Evolutionary conservation across 805 yeast genomes (phyloP).

Genomic region (Monosporozyma aquatica): DNA sequence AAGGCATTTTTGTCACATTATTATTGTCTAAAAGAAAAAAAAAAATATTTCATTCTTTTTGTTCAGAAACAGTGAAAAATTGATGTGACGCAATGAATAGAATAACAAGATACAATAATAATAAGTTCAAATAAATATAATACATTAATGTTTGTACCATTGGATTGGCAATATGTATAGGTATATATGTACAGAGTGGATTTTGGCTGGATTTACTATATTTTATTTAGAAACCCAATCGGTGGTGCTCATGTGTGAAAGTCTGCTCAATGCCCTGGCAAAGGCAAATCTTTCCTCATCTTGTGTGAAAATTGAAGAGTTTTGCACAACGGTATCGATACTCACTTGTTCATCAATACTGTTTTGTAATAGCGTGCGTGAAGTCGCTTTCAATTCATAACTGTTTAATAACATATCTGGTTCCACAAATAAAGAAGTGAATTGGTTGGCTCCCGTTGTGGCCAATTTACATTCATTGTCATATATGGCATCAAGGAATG

Average conservation of each 20-base stretch:
- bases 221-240: slow-evolving; percentile 60
- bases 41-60: too few relatives aligned
- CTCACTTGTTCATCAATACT: background rate
- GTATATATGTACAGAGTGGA: too few relatives aligned
- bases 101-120: background rate
- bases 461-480: slow-evolving; percentile 84
- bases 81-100: background rate
- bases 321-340: slow-evolving; percentile 26
- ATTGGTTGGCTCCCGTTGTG: slow-evolving; percentile 81
- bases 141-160: too few relatives aligned
- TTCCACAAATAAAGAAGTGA: slow-evolving; percentile 77
- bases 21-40: too few relatives aligned
- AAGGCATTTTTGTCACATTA: too few relatives aligned
- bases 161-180: too few relatives aligned
- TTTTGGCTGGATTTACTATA: too few relatives aligned
- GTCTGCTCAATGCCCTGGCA: slow-evolving; percentile 85
- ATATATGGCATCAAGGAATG: slow-evolving; percentile 91
- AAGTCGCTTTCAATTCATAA: slow-evolving; percentile 24
- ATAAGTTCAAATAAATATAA: too few relatives aligned
- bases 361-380: background rate
- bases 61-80: background rate
- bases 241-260: slow-evolving; percentile 87
- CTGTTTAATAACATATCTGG: slow-evolving; percentile 46
- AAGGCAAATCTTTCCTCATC: slow-evolving; percentile 96
- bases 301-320: slow-evolving; percentile 69